Evolutionary conservation across 2,329 filamentous ascomycete genomes (phyloP).

Genomic region (Colletotrichum simmondsii): DNA sequence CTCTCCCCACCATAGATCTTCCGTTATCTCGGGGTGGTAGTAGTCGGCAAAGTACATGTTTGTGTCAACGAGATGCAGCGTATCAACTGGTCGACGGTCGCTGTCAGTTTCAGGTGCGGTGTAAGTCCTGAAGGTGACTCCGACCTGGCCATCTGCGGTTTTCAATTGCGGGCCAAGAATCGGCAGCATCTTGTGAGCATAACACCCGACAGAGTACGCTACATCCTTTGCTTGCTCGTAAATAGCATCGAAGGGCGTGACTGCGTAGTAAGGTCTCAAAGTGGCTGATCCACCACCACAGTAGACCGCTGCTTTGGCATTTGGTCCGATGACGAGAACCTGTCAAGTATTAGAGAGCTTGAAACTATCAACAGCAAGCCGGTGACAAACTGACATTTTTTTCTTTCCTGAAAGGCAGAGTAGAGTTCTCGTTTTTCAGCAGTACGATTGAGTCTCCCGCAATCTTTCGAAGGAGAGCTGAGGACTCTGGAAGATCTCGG

Average conservation of each 20-base stretch:
- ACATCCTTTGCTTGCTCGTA: conserved; percentile 37
- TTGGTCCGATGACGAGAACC: conserved; percentile 60
- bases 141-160: conserved; percentile 32
- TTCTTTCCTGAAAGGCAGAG: conserved; percentile 61
- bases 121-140: conserved; percentile 39
- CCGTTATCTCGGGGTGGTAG: conserved; percentile 33
- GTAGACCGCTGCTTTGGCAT: conserved; percentile 51
- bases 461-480: conserved; percentile 58
- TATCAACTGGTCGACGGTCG: conserved; percentile 32
- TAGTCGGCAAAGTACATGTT: conserved; percentile 40
- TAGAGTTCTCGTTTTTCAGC: conserved; percentile 69
- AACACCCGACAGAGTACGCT: conserved; percentile 37
- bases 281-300: conserved; percentile 46
- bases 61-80: conserved; percentile 32
- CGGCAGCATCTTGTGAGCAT: conserved; percentile 44
- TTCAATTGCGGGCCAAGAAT: conserved; percentile 37
- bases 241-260: conserved; percentile 44
- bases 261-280: conserved; percentile 43
- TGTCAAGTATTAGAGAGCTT: not conserved
- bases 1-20: conserved; percentile 36
- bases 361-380: not conserved
- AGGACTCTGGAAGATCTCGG: conserved; percentile 34
- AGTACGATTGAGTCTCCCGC: conserved; percentile 71
- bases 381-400: conserved; percentile 38
- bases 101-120: conserved; percentile 29